Conservation (phyloP, 106 monocot genomes). For the Allium sativum region DNA sequence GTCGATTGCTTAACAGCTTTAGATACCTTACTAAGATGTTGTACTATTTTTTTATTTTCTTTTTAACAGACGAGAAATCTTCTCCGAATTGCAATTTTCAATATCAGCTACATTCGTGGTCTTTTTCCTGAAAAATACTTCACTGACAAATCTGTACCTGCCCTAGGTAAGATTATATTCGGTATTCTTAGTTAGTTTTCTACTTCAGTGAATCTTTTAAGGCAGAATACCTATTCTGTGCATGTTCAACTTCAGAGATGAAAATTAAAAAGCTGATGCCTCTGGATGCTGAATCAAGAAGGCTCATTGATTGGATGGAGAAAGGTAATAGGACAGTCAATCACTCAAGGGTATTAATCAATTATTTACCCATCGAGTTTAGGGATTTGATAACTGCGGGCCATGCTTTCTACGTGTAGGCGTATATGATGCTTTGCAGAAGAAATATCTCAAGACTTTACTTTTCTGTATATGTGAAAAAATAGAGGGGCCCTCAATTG, state of each 20-base stretch:
- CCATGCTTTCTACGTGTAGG: conserved; percentile 24
- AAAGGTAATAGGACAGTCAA: conserved; percentile 43
- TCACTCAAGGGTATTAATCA: neutral
- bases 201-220: no score
- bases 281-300: conserved; percentile 74
- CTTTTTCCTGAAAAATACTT: conserved; percentile 97
- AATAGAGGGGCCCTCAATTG: conserved; percentile 85
- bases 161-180: conserved; percentile 43
- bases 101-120: conserved; percentile 97
- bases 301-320: conserved; percentile 99
- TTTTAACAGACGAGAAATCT: conserved; percentile 77
- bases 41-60: neutral
- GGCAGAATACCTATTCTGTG: no score
- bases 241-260: conserved; percentile 51
- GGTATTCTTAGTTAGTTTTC: no score
- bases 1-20: neutral
- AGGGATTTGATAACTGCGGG: neutral
- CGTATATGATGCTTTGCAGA: conserved; percentile 93
- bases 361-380: neutral
- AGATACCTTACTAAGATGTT: neutral
- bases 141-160: conserved; percentile 92
- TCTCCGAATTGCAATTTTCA: conserved; percentile 91
- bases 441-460: conserved; percentile 93
- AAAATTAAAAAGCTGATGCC: conserved; percentile 99
- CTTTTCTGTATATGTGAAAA: conserved; percentile 90